Conservation (phyloP, 495 filamentous ascomycete species). For the Xylaria curta region DNA sequence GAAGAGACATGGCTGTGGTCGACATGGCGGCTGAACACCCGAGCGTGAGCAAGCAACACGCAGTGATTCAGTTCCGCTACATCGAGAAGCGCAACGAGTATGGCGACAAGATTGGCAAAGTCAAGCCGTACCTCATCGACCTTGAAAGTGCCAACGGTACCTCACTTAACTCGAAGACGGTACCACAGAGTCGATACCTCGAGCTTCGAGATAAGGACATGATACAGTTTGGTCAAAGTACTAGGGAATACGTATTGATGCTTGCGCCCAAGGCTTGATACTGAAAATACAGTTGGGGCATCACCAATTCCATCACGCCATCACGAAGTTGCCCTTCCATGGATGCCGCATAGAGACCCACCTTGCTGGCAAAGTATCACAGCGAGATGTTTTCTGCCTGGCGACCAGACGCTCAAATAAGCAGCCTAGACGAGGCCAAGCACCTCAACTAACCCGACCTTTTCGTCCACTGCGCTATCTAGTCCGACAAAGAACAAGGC, state of each 20-base stretch:
- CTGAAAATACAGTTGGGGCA: background rate
- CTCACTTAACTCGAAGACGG: conserved; percentile 72
- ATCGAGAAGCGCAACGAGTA: conserved; percentile 83
- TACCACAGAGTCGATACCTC: conserved; percentile 78
- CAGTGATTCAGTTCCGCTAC: conserved; percentile 90
- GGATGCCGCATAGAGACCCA: background rate
- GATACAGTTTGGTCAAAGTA: conserved; percentile 83
- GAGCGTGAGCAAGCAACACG: conserved; percentile 92
- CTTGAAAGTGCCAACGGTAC: conserved; percentile 95
- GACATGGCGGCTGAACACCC: conserved; percentile 89
- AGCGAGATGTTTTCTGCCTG: background rate
- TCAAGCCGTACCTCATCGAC: conserved; percentile 92
- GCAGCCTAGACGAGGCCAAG: conserved; percentile 16
- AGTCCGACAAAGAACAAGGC: conserved; percentile 31
- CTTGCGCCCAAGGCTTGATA: conserved; percentile 57
- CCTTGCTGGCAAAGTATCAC: background rate
- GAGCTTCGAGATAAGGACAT: conserved; percentile 90
- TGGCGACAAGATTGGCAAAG: conserved; percentile 79
- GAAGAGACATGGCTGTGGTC: conserved; percentile 77
- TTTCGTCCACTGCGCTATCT: background rate
- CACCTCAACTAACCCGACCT: background rate
- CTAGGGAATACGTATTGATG: conserved; percentile 87
- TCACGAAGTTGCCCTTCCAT: background rate
- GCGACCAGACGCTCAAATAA: background rate
- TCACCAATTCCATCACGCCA: conserved; percentile 4